phyloP scores from a whole-genome alignment of 2,329 filamentous ascomycete genomes.

The Fusarium sp. region DNA sequence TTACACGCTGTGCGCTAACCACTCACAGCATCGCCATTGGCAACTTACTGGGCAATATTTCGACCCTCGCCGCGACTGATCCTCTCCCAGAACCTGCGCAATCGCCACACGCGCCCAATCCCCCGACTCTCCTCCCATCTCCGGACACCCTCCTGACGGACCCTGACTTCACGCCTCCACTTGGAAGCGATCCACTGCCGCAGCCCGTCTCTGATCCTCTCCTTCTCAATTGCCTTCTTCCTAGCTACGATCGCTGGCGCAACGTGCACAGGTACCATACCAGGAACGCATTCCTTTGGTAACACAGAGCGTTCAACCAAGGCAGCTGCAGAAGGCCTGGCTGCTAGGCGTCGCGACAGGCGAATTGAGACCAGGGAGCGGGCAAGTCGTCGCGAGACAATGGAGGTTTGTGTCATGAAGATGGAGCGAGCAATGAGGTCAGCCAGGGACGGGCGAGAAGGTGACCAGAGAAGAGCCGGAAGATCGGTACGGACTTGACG shows the following conservation, averaged over 20 bases:
- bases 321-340: conserved; percentile 68
- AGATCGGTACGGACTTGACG: conserved; percentile 67
- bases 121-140: conserved; percentile 63
- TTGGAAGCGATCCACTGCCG: conserved; percentile 73
- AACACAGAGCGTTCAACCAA: conserved; percentile 74
- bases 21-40: neutral
- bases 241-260: conserved; percentile 73
- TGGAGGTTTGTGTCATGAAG: conserved; percentile 74
- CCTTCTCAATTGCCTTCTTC: conserved; percentile 72
- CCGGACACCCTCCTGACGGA: conserved; percentile 61
- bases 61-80: conserved; percentile 58
- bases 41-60: conserved; percentile 35
- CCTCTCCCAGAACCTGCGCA: conserved; percentile 76
- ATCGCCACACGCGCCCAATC: conserved; percentile 68
- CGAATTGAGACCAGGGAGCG: conserved; percentile 74
- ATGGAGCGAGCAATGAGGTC: conserved; percentile 74
- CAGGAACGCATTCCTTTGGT: conserved; percentile 71
- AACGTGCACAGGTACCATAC: conserved; percentile 56
- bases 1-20: neutral
- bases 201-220: conserved; percentile 75
- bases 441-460: conserved; percentile 68
- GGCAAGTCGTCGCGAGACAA: conserved; percentile 72
- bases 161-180: conserved; percentile 65
- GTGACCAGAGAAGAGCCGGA: conserved; percentile 65
- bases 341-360: conserved; percentile 70